These are phyloP conservation scores for Kalaharituber pfeilii DNA, from an alignment of 2,329 filamentous ascomycete genomes.

Conservation along the genomic window DNA sequence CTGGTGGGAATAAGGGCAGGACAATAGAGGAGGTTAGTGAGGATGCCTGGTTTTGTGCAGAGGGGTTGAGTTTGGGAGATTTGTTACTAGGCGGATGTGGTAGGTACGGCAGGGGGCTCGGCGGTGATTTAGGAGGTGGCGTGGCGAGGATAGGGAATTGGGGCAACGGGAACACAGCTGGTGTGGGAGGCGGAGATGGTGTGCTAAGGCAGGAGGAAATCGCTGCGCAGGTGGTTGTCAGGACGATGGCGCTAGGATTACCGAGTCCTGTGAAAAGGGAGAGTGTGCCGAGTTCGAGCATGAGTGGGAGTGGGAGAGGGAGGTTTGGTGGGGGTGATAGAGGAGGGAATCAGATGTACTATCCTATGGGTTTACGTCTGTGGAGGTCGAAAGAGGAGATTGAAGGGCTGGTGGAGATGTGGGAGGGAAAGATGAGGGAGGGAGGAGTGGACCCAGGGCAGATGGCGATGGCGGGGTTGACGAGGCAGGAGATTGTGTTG, in stretches of 20 bases:
- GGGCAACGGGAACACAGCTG: constrained; percentile 31
- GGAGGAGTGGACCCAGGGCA: constrained; percentile 10
- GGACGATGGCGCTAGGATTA: constrained; percentile 68
- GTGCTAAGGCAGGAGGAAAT: constrained; percentile 82
- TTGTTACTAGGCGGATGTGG: constrained; percentile 55
- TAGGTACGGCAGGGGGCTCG: constrained; percentile 21
- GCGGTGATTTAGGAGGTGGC: constrained; percentile 27
- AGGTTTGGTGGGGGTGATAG: constrained; percentile 12
- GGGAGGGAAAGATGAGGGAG: constrained; percentile 38
- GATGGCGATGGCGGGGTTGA: constrained; percentile 6
- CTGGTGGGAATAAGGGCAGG: constrained; percentile 27
- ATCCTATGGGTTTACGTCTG: constrained; percentile 64
- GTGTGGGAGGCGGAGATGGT: constrained; percentile 46
- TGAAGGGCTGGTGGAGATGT: constrained; percentile 52
- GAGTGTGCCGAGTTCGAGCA: too few species aligned
- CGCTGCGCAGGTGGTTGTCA: constrained; percentile 74
- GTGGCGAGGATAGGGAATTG: constrained; percentile 48
- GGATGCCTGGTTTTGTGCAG: constrained; percentile 68
- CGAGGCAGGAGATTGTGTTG: constrained; percentile 48
- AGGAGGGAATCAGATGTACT: constrained; percentile 57
- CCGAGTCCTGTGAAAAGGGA: constrained; percentile 67
- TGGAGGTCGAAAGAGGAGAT: constrained; percentile 75
- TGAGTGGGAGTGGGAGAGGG: constrained; percentile 16
- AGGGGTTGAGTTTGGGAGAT: constrained; percentile 73
- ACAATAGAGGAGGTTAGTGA: constrained; percentile 41